These are phyloP conservation scores for Irpex lacteus DNA, from an alignment of 1,284 basidiomycete species.

Conservation along the genomic window DNA sequence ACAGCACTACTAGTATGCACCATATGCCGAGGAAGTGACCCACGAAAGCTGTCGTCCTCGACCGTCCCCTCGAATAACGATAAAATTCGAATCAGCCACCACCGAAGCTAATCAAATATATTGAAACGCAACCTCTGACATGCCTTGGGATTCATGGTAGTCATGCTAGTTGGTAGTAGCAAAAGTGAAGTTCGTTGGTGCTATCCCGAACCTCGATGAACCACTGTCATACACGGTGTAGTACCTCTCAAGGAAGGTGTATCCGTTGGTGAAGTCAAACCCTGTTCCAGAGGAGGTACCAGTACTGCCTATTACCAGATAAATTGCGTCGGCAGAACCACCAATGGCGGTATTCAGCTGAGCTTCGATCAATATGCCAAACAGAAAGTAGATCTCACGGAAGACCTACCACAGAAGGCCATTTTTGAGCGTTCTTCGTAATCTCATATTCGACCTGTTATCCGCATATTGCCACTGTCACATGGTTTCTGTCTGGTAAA, in stretches of 20 bases:
- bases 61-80: too few species aligned
- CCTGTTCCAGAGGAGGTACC: slow-evolving; percentile 21
- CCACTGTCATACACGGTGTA: slow-evolving; percentile 51
- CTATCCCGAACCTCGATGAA: slow-evolving; percentile 1
- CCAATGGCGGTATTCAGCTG: slow-evolving; percentile 26
- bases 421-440: slow-evolving; percentile 49
- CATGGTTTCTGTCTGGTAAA: not conserved
- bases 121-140: too few species aligned
- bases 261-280: slow-evolving; percentile 33
- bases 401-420: slow-evolving; percentile 41
- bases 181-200: slow-evolving; percentile 5
- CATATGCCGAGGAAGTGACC: too few species aligned
- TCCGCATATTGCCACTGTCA: too few species aligned
- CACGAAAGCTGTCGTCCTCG: too few species aligned
- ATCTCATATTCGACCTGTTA: slow-evolving; percentile 32
- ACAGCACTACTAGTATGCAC: too few species aligned
- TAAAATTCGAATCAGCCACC: too few species aligned
- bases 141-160: too few species aligned
- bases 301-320: slow-evolving; percentile 28
- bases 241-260: slow-evolving; percentile 50
- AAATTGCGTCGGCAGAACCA: slow-evolving; percentile 24
- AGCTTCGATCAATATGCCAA: not conserved
- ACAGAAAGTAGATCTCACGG: not conserved
- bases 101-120: too few species aligned
- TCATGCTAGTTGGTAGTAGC: slow-evolving; percentile 1